These are phyloP conservation scores for Saccharomyces hybrid DNA, from an alignment of 1,139 yeast species.

Conservation along the genomic window DNA sequence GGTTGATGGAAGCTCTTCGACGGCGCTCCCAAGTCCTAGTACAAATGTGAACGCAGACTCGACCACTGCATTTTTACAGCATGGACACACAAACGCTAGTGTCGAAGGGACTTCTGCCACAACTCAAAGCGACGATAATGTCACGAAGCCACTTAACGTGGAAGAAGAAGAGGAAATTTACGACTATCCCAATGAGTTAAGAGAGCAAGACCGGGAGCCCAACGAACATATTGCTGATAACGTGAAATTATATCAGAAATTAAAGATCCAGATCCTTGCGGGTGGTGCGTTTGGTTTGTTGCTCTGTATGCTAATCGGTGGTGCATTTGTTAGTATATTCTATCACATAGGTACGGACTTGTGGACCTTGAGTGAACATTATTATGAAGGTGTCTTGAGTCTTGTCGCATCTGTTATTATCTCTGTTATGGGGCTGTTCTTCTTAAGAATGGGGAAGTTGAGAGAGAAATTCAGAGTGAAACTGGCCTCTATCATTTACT, in stretches of 20 bases:
- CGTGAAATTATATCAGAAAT: slow-evolving; percentile 44
- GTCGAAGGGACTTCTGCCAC: background rate
- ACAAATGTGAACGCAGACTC: background rate
- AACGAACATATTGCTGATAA: slow-evolving; percentile 11
- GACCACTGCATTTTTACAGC: background rate
- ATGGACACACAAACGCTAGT: background rate
- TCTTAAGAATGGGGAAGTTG: slow-evolving; percentile 84
- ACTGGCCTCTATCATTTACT: slow-evolving; percentile 64
- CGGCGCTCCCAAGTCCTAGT: background rate
- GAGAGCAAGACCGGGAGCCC: slow-evolving; percentile 4
- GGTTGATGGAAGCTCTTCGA: background rate
- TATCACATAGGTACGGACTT: slow-evolving; percentile 71
- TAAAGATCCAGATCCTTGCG: slow-evolving; percentile 67
- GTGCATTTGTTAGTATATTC: slow-evolving; percentile 81
- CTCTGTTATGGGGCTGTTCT: slow-evolving; percentile 84
- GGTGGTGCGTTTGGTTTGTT: slow-evolving; percentile 69
- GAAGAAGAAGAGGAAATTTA: background rate
- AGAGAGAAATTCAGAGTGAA: slow-evolving; percentile 89
- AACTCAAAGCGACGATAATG: background rate
- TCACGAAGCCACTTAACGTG: slow-evolving; percentile 9
- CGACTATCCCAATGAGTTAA: background rate
- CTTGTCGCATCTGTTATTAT: slow-evolving; percentile 77
- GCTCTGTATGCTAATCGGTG: slow-evolving; percentile 71
- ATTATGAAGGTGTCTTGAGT: slow-evolving; percentile 89
- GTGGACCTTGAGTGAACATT: slow-evolving; percentile 81